phyloP scores from a whole-genome alignment of 495 filamentous ascomycete species.

The Penicillium subrubescens region DNA sequence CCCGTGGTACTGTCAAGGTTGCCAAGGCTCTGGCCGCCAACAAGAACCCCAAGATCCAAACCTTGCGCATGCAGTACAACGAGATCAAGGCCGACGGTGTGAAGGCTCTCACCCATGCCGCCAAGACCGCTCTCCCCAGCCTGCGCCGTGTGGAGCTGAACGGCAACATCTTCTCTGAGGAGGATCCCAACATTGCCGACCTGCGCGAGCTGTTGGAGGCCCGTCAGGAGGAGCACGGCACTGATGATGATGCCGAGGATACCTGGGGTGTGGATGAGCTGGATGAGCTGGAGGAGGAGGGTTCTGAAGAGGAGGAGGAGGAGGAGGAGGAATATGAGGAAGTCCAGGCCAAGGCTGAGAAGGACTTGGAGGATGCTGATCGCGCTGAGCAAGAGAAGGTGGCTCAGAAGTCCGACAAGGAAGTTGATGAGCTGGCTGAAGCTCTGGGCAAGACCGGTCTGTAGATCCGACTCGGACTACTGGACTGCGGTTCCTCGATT shows the following conservation, averaged over 20 bases:
- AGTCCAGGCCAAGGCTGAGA: constrained; percentile 42
- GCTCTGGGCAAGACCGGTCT: constrained; percentile 66
- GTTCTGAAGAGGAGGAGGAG: constrained; percentile 64
- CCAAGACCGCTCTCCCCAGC: constrained; percentile 63
- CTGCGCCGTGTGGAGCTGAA: constrained; percentile 88
- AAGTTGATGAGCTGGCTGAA: constrained; percentile 79
- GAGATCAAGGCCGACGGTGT: constrained; percentile 79
- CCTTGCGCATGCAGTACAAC: constrained; percentile 87
- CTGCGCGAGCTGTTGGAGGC: constrained; percentile 53
- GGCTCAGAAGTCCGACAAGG: constrained; percentile 69
- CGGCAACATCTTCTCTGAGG: constrained; percentile 91
- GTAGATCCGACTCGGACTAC: constrained; percentile 15
- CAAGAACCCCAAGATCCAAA: constrained; percentile 74
- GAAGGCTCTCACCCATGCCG: constrained; percentile 65
- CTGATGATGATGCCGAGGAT: constrained; percentile 54
- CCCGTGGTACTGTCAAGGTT: constrained; percentile 75
- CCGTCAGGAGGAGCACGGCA: constrained; percentile 59
- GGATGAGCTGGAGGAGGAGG: constrained; percentile 77
- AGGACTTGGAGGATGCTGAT: constrained; percentile 67
- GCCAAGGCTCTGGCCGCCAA: constrained; percentile 72
- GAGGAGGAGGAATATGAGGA: constrained; percentile 69
- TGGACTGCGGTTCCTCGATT: not conserved
- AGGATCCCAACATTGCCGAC: constrained; percentile 64
- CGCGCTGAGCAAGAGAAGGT: constrained; percentile 74
- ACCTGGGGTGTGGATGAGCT: constrained; percentile 85